phyloP scores from a whole-genome alignment of 106 monocot genomes.

The Chionographis japonica region DNA sequence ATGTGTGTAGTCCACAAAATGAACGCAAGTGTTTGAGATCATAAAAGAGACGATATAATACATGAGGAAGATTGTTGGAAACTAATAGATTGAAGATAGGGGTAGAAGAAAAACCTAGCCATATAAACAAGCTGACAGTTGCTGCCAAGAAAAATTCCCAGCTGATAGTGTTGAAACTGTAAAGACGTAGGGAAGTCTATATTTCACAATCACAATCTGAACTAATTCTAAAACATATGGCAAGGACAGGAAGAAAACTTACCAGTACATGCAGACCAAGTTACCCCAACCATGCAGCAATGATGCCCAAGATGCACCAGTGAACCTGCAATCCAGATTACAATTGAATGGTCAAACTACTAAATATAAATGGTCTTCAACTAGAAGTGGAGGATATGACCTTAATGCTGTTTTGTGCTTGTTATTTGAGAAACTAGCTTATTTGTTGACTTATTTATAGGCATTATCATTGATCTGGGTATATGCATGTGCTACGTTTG shows the following conservation, averaged over 20 bases:
- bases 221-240: not conserved
- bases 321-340: slow-evolving; percentile 20
- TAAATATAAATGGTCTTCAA: not conserved
- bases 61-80: no score
- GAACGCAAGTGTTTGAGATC: no score
- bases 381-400: no score
- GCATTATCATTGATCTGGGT: no score
- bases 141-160: slow-evolving; percentile 40
- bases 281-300: slow-evolving; percentile 44
- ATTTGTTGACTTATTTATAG: no score
- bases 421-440: no score
- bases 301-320: slow-evolving; percentile 39
- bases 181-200: not conserved
- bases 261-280: slow-evolving; percentile 36
- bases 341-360: not conserved
- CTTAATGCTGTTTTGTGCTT: no score
- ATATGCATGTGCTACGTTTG: no score
- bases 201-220: not conserved
- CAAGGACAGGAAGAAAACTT: not conserved
- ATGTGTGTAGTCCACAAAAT: no score
- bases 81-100: not conserved
- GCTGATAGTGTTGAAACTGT: slow-evolving; percentile 32
- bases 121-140: slow-evolving; percentile 21
- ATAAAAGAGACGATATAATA: no score
- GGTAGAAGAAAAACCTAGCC: slow-evolving; percentile 20